phyloP scores from a whole-genome alignment of 23 red algal genomes.

The Chondrus crispus region DNA sequence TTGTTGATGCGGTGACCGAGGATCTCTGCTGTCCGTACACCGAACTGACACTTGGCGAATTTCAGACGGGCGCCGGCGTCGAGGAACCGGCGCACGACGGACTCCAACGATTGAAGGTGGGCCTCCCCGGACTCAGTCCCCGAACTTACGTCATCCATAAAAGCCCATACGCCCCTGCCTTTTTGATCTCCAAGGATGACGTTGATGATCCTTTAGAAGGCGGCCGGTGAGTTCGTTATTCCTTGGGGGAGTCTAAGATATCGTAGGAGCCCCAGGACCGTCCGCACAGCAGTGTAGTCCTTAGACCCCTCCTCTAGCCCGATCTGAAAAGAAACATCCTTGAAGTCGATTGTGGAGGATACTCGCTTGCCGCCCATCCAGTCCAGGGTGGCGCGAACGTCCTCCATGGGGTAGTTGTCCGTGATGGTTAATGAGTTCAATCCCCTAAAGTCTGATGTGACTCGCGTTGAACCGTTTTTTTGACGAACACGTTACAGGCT shows the following conservation, averaged over 20 bases:
- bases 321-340: constrained; percentile 13
- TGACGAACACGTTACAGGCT: background rate
- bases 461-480: background rate
- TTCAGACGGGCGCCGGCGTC: background rate
- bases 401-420: background rate
- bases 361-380: background rate
- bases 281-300: background rate
- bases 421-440: background rate
- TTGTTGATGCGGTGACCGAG: background rate
- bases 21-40: background rate
- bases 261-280: background rate
- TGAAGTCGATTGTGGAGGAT: constrained; percentile 19
- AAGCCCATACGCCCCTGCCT: background rate
- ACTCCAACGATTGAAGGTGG: background rate
- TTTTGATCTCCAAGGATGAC: background rate
- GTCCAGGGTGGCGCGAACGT: background rate
- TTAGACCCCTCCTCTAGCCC: background rate
- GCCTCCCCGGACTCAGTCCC: background rate
- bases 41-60: background rate
- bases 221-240: background rate
- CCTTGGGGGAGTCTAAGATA: background rate
- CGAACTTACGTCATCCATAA: background rate
- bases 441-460: background rate
- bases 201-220: background rate
- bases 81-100: background rate